Percentiles rank a stretch among this genome's conserved stretches.
Conservation (phyloP, 345 rosid genomes). For the Murraya koenigii region DNA sequence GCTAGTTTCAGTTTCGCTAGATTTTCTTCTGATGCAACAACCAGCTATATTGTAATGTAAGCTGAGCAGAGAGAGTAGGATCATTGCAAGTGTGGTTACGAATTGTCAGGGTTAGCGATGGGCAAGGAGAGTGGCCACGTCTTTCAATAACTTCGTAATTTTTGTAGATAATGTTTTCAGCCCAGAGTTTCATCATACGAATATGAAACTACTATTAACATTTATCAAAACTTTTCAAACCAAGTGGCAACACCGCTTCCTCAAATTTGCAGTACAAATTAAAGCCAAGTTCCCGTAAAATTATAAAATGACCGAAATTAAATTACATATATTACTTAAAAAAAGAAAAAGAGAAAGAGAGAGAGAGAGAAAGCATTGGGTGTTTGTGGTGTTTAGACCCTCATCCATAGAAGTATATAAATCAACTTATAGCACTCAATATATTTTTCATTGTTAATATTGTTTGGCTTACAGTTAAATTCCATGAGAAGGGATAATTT, state of each 20-base stretch:
- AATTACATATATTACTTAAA: not conserved
- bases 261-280: not conserved
- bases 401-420: no score
- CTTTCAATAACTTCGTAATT: constrained; percentile 14
- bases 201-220: not conserved
- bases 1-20: not conserved
- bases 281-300: not conserved
- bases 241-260: constrained; percentile 2
- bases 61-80: not conserved
- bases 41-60: not conserved
- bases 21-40: not conserved
- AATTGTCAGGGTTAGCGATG: constrained; percentile 33
- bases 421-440: not conserved
- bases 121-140: constrained; percentile 66
- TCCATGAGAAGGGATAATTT: no score
- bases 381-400: no score
- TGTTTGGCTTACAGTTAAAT: no score
- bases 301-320: not conserved
- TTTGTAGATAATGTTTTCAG: constrained; percentile 15
- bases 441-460: not conserved
- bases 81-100: constrained; percentile 35
- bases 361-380: no score
- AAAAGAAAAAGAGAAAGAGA: no score
- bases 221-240: no score
- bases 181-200: not conserved